A percentile compares a stretch with the other conserved stretches of the same genome.
Conservation (phyloP, 2,329 filamentous ascomycete species). For the Graphilbum sp. region DNA sequence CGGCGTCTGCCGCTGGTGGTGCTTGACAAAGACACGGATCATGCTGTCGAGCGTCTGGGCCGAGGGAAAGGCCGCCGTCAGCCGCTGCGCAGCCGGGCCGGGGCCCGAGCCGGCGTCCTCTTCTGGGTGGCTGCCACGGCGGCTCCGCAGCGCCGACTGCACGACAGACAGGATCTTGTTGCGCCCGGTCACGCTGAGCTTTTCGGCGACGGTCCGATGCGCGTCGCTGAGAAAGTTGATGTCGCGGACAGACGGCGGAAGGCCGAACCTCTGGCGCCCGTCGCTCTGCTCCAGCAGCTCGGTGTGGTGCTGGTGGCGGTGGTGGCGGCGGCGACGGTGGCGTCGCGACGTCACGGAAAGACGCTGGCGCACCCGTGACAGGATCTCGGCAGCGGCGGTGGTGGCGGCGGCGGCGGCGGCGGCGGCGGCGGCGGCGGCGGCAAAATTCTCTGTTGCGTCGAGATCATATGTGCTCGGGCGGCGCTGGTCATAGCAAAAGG, state of each 20-base stretch:
- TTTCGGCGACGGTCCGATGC: conserved; percentile 23
- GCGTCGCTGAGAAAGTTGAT: too few relatives aligned
- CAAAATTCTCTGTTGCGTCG: background rate
- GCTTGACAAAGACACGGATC: conserved; percentile 41
- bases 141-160: conserved; percentile 35
- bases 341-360: background rate
- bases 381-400: background rate
- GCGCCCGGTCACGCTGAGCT: conserved; percentile 28
- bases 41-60: conserved; percentile 42
- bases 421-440: too few relatives aligned
- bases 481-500: too few relatives aligned
- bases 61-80: conserved; percentile 46
- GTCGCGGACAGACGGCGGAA: too few relatives aligned
- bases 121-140: conserved; percentile 29
- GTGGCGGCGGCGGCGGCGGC: too few relatives aligned
- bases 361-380: background rate
- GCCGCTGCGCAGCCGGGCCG: too few relatives aligned
- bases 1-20: conserved; percentile 36
- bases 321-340: too few relatives aligned
- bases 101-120: too few relatives aligned
- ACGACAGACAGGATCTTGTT: conserved; percentile 50
- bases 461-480: too few relatives aligned
- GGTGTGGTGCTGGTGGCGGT: too few relatives aligned
- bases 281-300: too few relatives aligned
- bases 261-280: too few relatives aligned